Percentiles rank a stretch among this genome's conserved stretches.
Conservation (phyloP, 257 asterid species). For the Nicotiana undulata region DNA sequence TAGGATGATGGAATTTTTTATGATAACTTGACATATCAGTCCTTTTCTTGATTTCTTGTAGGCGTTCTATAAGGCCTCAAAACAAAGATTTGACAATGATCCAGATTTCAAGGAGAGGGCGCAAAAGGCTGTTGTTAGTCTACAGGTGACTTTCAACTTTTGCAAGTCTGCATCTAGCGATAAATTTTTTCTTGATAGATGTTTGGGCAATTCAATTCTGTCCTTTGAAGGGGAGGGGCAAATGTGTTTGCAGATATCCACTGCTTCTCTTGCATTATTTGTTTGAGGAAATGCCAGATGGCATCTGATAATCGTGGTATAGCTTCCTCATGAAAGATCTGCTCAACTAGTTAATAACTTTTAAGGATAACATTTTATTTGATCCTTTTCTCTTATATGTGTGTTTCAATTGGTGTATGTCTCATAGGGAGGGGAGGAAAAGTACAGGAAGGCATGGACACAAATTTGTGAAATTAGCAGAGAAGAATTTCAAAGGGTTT, state of each 20-base stretch:
- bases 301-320: no score
- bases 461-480: constrained; percentile 85
- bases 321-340: no score
- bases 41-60: constrained; percentile 10
- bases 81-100: constrained; percentile 73
- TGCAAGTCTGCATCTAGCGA: no score
- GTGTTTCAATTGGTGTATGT: not conserved
- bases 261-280: not conserved
- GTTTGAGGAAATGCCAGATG: no score
- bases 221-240: not conserved
- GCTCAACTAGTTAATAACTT: no score
- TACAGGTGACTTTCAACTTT: constrained; percentile 52
- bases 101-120: constrained; percentile 82
- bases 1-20: not conserved
- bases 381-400: constrained; percentile 4
- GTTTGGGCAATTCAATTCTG: not conserved
- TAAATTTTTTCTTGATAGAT: not conserved
- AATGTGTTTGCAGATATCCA: not conserved
- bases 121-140: constrained; percentile 85
- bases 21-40: not conserved
- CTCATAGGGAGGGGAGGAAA: constrained; percentile 72
- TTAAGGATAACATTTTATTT: not conserved
- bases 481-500: constrained; percentile 57
- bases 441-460: constrained; percentile 75
- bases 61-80: constrained; percentile 86